A percentile compares a stretch with the other conserved stretches of the same genome.
phyloP scores from a whole-genome alignment of 495 filamentous ascomycete species.

The Aspergillus sparsus region DNA sequence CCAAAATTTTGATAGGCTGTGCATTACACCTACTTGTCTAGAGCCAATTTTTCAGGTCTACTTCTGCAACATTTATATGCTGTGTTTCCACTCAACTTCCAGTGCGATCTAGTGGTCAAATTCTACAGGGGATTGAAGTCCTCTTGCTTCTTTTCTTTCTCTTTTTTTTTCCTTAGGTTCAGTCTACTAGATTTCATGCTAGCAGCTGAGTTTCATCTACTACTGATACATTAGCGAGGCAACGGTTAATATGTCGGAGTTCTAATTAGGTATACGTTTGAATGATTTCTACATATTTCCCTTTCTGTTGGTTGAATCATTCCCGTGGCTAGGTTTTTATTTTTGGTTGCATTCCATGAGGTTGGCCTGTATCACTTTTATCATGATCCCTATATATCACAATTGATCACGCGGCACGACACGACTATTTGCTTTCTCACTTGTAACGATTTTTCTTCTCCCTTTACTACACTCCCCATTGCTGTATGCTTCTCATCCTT shows the following conservation, averaged over 20 bases:
- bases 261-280: too few relatives aligned
- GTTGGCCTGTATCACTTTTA: constrained; percentile 17
- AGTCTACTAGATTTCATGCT: too few relatives aligned
- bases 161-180: too few relatives aligned
- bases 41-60: background rate
- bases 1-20: too few relatives aligned
- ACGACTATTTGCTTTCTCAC: background rate
- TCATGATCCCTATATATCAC: constrained; percentile 11
- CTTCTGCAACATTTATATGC: too few relatives aligned
- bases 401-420: constrained; percentile 16
- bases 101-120: too few relatives aligned
- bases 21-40: background rate
- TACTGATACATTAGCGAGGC: too few relatives aligned
- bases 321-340: background rate
- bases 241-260: too few relatives aligned
- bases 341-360: constrained; percentile 8
- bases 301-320: background rate
- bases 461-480: background rate
- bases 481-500: constrained; percentile 2
- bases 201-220: too few relatives aligned
- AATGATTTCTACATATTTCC: background rate
- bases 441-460: constrained; percentile 2
- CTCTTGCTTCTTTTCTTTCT: too few relatives aligned
- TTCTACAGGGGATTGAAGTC: too few relatives aligned
- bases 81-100: too few relatives aligned